These are phyloP conservation scores for Tolypocladium capitatum DNA, from an alignment of 2,329 filamentous ascomycete genomes.

Conservation along the genomic window DNA sequence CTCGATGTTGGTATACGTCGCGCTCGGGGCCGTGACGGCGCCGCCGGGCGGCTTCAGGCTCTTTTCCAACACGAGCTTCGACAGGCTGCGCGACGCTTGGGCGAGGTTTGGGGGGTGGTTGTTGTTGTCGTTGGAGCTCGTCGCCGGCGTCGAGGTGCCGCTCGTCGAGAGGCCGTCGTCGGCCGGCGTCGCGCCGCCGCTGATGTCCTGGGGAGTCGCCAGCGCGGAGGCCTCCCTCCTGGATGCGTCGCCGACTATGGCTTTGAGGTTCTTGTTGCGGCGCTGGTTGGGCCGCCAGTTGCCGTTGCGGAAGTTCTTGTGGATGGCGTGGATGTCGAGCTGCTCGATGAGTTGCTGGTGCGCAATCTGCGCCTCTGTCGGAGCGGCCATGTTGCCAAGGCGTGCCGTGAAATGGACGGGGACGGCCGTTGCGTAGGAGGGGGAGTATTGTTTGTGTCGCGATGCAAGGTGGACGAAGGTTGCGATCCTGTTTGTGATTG, in stretches of 20 bases:
- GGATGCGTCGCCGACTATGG: slow-evolving; percentile 79
- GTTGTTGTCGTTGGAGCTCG: slow-evolving; percentile 22
- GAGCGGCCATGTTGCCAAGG: slow-evolving; percentile 47
- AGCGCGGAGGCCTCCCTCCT: slow-evolving; percentile 81
- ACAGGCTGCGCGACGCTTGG: slow-evolving; percentile 78
- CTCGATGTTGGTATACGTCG: slow-evolving; percentile 94
- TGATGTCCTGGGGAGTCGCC: slow-evolving; percentile 62
- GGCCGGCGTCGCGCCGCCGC: slow-evolving; percentile 57
- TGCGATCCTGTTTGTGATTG: neutral
- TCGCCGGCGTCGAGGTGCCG: slow-evolving; percentile 43
- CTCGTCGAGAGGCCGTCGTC: slow-evolving; percentile 43
- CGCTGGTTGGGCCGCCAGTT: slow-evolving; percentile 87
- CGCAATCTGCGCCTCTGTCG: slow-evolving; percentile 60
- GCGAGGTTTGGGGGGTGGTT: slow-evolving; percentile 57
- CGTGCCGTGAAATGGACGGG: neutral
- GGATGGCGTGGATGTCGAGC: slow-evolving; percentile 77
- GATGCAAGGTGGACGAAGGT: neutral
- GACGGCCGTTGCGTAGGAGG: neutral
- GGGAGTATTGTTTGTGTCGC: neutral
- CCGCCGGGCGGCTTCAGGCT: slow-evolving; percentile 37
- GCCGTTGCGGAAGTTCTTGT: slow-evolving; percentile 81
- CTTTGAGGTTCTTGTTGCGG: slow-evolving; percentile 98
- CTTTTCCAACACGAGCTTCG: slow-evolving; percentile 79
- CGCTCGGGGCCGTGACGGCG: slow-evolving; percentile 42
- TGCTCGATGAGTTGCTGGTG: slow-evolving; percentile 80